A percentile compares a stretch with the other conserved stretches of the same genome.
Conservation (phyloP, 768 basidiomycete species). For the Gloeostereum incarnatum region DNA sequence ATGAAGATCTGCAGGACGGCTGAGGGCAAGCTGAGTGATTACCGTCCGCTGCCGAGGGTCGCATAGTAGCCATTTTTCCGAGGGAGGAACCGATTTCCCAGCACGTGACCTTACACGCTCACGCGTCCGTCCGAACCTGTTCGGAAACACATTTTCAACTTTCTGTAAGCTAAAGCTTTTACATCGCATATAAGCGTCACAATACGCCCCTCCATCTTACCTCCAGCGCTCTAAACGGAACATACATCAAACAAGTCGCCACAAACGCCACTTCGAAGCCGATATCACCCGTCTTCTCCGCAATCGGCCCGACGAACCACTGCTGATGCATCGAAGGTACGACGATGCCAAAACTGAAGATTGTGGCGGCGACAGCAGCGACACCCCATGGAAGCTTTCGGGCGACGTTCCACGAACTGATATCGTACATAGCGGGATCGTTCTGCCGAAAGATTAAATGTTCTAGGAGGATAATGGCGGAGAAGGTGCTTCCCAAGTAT, state of each 20-base stretch:
- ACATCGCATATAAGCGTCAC: no score
- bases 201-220: no score
- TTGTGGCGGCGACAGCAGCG: slow-evolving; percentile 30
- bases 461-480: slow-evolving; percentile 34
- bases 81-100: no score
- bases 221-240: slow-evolving; percentile 18
- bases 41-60: no score
- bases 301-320: slow-evolving; percentile 44
- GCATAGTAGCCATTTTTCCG: no score
- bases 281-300: slow-evolving; percentile 34
- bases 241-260: slow-evolving; percentile 21
- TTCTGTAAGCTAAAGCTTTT: no score
- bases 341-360: slow-evolving; percentile 27
- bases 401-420: neutral
- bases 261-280: slow-evolving; percentile 31
- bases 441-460: slow-evolving; percentile 40
- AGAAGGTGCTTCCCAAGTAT: slow-evolving; percentile 46
- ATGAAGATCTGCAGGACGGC: no score
- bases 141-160: no score
- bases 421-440: slow-evolving; percentile 21
- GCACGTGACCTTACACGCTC: no score
- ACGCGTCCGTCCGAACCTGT: no score
- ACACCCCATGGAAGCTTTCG: slow-evolving; percentile 25
- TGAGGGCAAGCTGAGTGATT: no score
- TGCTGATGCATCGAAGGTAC: slow-evolving; percentile 43